Conservation (phyloP, 331 rosid genomes). For the Prunus yedoensis region DNA sequence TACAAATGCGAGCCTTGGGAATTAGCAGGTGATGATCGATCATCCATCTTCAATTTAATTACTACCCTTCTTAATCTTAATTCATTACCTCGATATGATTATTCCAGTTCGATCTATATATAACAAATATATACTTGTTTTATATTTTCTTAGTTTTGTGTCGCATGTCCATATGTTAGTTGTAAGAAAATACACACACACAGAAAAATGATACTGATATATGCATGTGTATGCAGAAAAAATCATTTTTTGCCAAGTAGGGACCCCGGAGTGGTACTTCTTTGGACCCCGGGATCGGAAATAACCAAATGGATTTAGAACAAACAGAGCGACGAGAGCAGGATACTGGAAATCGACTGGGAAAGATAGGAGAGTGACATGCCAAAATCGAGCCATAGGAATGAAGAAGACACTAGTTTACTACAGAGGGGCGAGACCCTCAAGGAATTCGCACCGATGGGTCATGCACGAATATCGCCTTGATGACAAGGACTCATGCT, state of each 20-base stretch:
- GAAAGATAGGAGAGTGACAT: slow-evolving; percentile 71
- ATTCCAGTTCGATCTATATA: too few species aligned
- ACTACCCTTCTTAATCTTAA: too few species aligned
- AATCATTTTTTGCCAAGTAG: slow-evolving; percentile 92
- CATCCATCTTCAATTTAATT: too few species aligned
- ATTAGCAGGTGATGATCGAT: slow-evolving; percentile 61
- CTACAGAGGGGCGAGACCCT: slow-evolving; percentile 93
- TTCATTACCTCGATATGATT: too few species aligned
- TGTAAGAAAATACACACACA: too few species aligned
- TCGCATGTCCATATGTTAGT: too few species aligned
- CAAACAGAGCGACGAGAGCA: slow-evolving; percentile 93
- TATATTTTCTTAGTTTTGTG: too few species aligned
- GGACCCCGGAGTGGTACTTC: slow-evolving; percentile 99
- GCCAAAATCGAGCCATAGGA: slow-evolving; percentile 80
- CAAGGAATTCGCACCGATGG: slow-evolving; percentile 98
- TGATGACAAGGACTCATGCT: slow-evolving; percentile 68
- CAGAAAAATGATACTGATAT: not conserved
- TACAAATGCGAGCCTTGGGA: slow-evolving; percentile 99
- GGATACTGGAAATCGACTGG: slow-evolving; percentile 99
- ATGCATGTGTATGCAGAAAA: slow-evolving; percentile 41
- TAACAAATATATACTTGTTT: too few species aligned
- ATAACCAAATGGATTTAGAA: slow-evolving; percentile 93
- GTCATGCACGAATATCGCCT: slow-evolving; percentile 99
- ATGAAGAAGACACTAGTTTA: slow-evolving; percentile 98
- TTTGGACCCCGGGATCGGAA: slow-evolving; percentile 93